Evolutionary conservation across 169 alveolate species (phyloP), one percentile per base, ranked within the genome.

Genomic region (Plasmodium gaboni): DNA sequence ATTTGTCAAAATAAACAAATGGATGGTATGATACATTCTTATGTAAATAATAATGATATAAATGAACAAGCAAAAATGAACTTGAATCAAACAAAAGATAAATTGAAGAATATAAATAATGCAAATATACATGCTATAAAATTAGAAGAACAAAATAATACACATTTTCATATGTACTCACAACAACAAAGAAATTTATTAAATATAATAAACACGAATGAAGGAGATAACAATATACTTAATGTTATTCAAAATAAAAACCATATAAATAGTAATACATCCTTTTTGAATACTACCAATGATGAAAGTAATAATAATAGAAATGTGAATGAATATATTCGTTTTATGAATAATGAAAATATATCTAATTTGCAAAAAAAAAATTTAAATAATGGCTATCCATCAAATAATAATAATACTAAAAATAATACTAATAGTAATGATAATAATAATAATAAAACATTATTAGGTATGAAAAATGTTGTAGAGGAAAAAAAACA

Each of bases 1-100:
- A 44, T 13, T 10, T 72, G 7, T 13, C 86, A 48, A 72, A 72
- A 48, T 53, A 61, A 74, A 51, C 48, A 73, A 38, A 57, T 78
- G 8, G 87, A 68, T 10, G 46, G 63, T 26, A 51, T 51, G 24
- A 1, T 50, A 32, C 26, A 70, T 24, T 2, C 51, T 4, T 38
- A 5, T 38, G 7, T 9, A 5, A 38, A 38, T 38, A 5, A 2
- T 38, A 67, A 51, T 51, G 83, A 74, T 22, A 50, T 57, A 24
- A 46, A 59, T 48, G 10, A 67, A 28, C 74, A 48, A 28, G 22
- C 32, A 10, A 15, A 51, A 51, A 38, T 5, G 0, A 38, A 38
- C 46, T 1, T 6, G 46, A 38, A 38, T 38, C 46, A 38, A 38
- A 38, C 46, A 38, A 38, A 38, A 38, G 46, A 38, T 38, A 38